These are phyloP conservation scores for Clohesyomyces aquaticus DNA, from an alignment of 495 filamentous ascomycete genomes.

Conservation along the genomic window DNA sequence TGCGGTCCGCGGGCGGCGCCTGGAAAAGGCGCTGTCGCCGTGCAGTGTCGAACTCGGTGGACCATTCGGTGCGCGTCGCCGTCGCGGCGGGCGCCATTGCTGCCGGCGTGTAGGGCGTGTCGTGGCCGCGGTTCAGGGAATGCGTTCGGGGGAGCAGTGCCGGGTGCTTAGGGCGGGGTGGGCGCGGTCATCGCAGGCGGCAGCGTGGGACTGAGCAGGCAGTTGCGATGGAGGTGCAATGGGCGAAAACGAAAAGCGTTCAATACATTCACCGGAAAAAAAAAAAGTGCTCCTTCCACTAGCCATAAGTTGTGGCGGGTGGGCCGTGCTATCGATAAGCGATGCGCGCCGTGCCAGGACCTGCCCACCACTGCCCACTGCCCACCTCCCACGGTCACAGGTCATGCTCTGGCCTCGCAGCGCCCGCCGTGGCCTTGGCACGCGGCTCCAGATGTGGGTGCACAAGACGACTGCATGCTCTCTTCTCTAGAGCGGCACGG, in stretches of 20 bases:
- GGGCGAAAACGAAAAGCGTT: too few relatives aligned
- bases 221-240: too few relatives aligned
- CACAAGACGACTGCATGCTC: constrained; percentile 4
- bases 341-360: too few relatives aligned
- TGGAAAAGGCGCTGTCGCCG: constrained; percentile 84
- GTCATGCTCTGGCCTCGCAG: constrained; percentile 7
- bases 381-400: background rate
- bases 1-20: constrained; percentile 81
- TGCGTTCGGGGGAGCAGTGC: background rate
- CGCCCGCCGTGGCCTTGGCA: background rate
- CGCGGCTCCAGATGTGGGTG: constrained; percentile 11
- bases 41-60: constrained; percentile 77
- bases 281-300: background rate
- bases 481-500: constrained; percentile 20
- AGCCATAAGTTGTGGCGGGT: background rate
- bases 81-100: constrained; percentile 58
- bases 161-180: background rate
- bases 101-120: constrained; percentile 44
- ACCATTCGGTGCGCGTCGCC: constrained; percentile 67
- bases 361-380: too few relatives aligned
- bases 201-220: too few relatives aligned
- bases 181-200: background rate
- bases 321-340: background rate
- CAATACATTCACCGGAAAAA: background rate
- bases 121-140: background rate